Conservation (phyloP, 345 rosid species). For the Diplotaxis tenuifolia region DNA sequence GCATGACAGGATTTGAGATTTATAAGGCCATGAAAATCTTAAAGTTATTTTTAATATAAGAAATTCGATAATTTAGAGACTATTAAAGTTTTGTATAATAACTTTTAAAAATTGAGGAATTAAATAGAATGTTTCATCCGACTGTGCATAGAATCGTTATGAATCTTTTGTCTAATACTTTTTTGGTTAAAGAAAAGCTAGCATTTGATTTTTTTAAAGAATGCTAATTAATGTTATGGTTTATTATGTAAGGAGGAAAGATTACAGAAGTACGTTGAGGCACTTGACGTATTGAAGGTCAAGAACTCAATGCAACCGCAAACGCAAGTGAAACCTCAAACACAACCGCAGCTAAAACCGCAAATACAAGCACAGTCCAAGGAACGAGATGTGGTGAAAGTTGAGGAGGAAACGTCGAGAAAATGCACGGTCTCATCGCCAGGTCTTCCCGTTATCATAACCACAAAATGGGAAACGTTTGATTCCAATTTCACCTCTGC, state of each 20-base stretch:
- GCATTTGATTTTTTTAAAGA: too few relatives aligned
- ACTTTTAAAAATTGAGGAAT: too few relatives aligned
- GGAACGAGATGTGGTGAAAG: slow-evolving; percentile 2
- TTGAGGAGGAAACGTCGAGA: slow-evolving; percentile 37
- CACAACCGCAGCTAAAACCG: slow-evolving; percentile 35
- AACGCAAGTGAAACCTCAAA: not conserved
- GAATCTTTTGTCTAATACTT: too few relatives aligned
- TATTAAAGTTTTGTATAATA: too few relatives aligned
- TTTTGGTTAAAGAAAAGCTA: too few relatives aligned
- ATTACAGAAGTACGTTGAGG: slow-evolving; percentile 84
- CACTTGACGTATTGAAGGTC: slow-evolving; percentile 72
- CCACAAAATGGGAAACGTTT: slow-evolving; percentile 93
- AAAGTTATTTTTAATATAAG: too few relatives aligned
- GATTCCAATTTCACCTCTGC: slow-evolving; percentile 46
- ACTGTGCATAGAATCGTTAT: too few relatives aligned
- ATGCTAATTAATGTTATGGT: not conserved
- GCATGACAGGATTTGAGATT: too few relatives aligned
- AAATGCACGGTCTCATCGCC: slow-evolving; percentile 39
- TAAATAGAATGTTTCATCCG: too few relatives aligned
- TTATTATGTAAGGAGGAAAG: slow-evolving; percentile 56
- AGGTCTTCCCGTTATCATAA: slow-evolving; percentile 51
- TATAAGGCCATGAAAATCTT: too few relatives aligned
- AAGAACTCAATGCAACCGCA: slow-evolving; percentile 52
- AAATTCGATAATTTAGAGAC: too few relatives aligned
- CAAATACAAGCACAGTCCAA: slow-evolving; percentile 11